Base-by-base conservation (phyloP, 805 yeast genomes). In the Hanseniaspora lindneri region DNA sequence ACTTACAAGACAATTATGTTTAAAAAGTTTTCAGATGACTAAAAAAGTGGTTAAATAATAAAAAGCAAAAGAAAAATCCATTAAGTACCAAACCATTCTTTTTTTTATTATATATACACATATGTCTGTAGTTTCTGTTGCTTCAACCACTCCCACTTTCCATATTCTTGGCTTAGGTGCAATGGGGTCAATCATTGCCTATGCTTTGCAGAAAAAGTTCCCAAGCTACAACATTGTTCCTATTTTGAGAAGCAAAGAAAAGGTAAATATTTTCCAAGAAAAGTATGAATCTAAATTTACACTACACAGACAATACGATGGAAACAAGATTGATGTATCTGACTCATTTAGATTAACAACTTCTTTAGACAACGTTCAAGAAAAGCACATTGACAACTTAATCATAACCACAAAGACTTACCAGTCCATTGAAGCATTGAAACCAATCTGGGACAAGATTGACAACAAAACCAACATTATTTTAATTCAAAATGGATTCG, bases 401-500 rank as follows among this genome's bases (percentile, higher is more conserved):
- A 71, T 89, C 8, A 72, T 89, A 9, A 69, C 94, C 9, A 86
- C 95, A 4, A 89, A 89, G 62, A 77, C 94, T 0, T 77, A 80
- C 52, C 84, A 82, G 57, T 82, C 94, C 0, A 64, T 70, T 20
- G 60, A 62, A 3, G 94, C 96, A 0, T 52, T 88, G 16, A 58
- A 56, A 29, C 80, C 81, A 3, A 68, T 77, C 46, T 52, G 76
- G 19, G 28, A 27, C 23, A 42, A 49, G 17, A 69, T 89, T 25
- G 61, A 65, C 25, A 58, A 66, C 2, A 59, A 68, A 2, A 76
- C 94, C 2, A 80, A 77, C 52, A 64, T 88, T 11, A 58, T 89
- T 33, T 63, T 92, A 20, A 63, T 89, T 6, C 97, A 92, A 56
- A 92, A 92, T 61, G 98, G 98, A 1, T 71, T 87, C 69, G 97